Evolutionary conservation across 1,284 basidiomycete genomes (phyloP).

Genomic region (Malassezia vespertilionis): DNA sequence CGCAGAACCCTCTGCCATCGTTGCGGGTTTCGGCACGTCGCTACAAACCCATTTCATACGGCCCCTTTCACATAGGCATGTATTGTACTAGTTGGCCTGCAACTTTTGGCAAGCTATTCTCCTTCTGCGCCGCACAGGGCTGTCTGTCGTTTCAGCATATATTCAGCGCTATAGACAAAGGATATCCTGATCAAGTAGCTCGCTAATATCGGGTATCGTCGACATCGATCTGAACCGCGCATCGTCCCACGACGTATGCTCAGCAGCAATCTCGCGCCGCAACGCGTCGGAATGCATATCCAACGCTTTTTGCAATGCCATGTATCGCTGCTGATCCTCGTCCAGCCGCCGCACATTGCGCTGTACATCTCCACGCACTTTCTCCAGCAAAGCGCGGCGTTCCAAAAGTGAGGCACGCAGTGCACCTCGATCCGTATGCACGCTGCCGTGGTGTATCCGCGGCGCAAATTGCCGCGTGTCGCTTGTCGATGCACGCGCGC

Average conservation of each 20-base stretch:
- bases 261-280: no score
- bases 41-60: no score
- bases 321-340: background rate
- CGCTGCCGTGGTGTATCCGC: background rate
- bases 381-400: conserved; percentile 11
- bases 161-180: conserved; percentile 7
- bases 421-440: conserved; percentile 3
- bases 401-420: conserved; percentile 12
- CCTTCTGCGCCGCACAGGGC: no score
- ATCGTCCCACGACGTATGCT: background rate
- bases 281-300: no score
- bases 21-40: no score
- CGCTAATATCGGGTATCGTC: background rate
- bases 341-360: background rate
- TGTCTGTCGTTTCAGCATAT: no score
- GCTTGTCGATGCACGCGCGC: background rate
- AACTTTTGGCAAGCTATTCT: no score
- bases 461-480: background rate
- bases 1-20: no score
- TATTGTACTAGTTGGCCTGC: no score
- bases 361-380: conserved; percentile 3
- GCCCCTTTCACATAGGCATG: no score
- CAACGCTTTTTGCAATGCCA: no score
- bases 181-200: conserved; percentile 9
- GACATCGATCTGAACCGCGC: no score